Percentiles rank a stretch among this genome's conserved stretches.
phyloP scores from a whole-genome alignment of 1,284 basidiomycete species.

The Fistulinella cinereoalba region DNA sequence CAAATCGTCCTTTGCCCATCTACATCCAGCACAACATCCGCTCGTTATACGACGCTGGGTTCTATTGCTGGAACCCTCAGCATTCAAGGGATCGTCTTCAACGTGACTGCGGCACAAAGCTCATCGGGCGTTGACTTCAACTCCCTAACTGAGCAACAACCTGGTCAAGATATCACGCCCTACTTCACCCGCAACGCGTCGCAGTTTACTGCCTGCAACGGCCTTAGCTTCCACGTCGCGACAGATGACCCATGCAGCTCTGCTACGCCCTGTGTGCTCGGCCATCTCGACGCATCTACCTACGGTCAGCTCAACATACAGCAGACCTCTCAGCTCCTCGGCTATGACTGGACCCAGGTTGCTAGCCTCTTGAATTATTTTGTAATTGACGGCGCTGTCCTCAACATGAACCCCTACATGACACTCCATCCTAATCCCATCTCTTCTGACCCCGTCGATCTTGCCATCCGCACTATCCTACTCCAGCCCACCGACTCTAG shows the following conservation, averaged over 20 bases:
- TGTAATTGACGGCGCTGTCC: slow-evolving; percentile 90
- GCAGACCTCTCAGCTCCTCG: slow-evolving; percentile 67
- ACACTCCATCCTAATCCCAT: slow-evolving; percentile 68
- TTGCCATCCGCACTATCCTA: slow-evolving; percentile 77
- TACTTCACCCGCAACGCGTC: slow-evolving; percentile 71
- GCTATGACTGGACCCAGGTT: slow-evolving; percentile 89
- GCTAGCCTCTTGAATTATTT: slow-evolving; percentile 66
- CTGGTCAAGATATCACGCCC: slow-evolving; percentile 88
- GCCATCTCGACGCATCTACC: slow-evolving; percentile 53
- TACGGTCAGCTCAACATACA: slow-evolving; percentile 58
- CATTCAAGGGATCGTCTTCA: slow-evolving; percentile 76
- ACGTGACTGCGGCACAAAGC: slow-evolving; percentile 59
- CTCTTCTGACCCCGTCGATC: slow-evolving; percentile 76
- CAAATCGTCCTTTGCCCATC: slow-evolving; percentile 90
- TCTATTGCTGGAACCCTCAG: slow-evolving; percentile 64
- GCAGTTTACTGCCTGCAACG: slow-evolving; percentile 64
- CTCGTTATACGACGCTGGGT: slow-evolving; percentile 67
- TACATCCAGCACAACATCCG: slow-evolving; percentile 53
- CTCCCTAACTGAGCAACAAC: slow-evolving; percentile 52
- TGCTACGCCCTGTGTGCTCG: slow-evolving; percentile 59
- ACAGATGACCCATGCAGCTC: slow-evolving; percentile 70
- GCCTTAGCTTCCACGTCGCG: slow-evolving; percentile 65
- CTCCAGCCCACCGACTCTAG: slow-evolving; percentile 45
- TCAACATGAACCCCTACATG: slow-evolving; percentile 92
- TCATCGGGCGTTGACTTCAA: slow-evolving; percentile 56